Conservation (phyloP, 1,139 yeast genomes). For the Taphrina flavorubra region DNA sequence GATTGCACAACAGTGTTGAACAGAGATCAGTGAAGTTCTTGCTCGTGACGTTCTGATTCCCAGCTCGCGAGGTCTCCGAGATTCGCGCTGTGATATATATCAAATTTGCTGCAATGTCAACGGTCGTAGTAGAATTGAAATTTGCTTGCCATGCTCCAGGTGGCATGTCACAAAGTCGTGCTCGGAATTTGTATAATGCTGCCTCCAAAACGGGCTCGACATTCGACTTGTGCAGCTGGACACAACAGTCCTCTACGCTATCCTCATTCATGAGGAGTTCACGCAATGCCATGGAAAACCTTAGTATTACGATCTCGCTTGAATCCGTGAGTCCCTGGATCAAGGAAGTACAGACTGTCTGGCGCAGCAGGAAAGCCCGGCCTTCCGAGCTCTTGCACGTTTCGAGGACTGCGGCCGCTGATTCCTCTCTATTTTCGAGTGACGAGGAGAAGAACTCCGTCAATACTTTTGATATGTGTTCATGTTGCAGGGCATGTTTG, state of each 20-base stretch:
- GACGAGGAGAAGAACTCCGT: background rate
- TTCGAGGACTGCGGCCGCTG: background rate
- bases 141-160: background rate
- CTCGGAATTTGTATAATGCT: background rate
- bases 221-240: conserved; percentile 75
- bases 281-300: conserved; percentile 78
- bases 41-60: background rate
- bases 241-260: conserved; percentile 85
- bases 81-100: conserved; percentile 57
- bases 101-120: conserved; percentile 56
- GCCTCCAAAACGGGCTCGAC: conserved; percentile 60
- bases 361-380: background rate
- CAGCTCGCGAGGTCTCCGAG: background rate
- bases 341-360: conserved; percentile 48
- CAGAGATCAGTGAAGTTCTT: background rate
- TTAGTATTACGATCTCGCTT: conserved; percentile 76
- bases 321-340: conserved; percentile 70
- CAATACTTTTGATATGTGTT: background rate
- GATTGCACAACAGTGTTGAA: background rate
- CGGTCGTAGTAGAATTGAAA: background rate
- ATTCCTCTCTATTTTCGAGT: background rate
- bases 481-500: background rate
- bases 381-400: background rate
- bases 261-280: conserved; percentile 68
- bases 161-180: background rate